Evolutionary conservation across 1,284 basidiomycete genomes (phyloP).

Genomic region (Hemileia vastatrix): DNA sequence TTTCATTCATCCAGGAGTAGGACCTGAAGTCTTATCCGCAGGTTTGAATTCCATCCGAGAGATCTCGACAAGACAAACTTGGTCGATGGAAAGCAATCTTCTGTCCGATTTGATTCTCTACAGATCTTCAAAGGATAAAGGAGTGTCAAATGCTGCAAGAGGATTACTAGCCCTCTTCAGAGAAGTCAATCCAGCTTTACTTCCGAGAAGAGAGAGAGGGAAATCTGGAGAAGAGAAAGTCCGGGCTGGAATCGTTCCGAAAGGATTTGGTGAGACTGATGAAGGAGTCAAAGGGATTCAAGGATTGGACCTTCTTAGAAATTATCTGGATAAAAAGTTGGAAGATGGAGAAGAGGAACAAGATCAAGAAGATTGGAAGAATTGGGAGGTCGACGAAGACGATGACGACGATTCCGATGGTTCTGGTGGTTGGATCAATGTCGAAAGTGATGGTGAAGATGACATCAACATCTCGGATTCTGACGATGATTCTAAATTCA

Average conservation of each 20-base stretch:
- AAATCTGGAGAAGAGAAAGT: slow-evolving; percentile 35
- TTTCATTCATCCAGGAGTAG: slow-evolving; percentile 94
- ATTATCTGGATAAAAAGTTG: slow-evolving; percentile 39
- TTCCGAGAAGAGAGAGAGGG: slow-evolving; percentile 79
- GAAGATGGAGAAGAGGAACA: slow-evolving; percentile 52
- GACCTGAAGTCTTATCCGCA: slow-evolving; percentile 87
- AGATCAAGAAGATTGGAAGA: slow-evolving; percentile 72
- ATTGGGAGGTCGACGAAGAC: slow-evolving; percentile 77
- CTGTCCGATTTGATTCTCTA: slow-evolving; percentile 88
- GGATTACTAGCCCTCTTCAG: slow-evolving; percentile 84
- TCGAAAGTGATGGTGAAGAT: slow-evolving; percentile 65
- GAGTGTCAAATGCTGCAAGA: slow-evolving; percentile 74
- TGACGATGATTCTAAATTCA: slow-evolving; percentile 75
- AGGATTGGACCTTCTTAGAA: slow-evolving; percentile 50
- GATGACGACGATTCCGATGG: slow-evolving; percentile 59
- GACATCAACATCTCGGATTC: slow-evolving; percentile 71
- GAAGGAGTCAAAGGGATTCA: slow-evolving; percentile 71
- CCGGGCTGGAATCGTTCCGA: slow-evolving; percentile 51
- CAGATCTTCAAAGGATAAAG: slow-evolving; percentile 86
- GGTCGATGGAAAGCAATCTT: slow-evolving; percentile 84
- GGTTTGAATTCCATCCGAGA: slow-evolving; percentile 91
- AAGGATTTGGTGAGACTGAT: slow-evolving; percentile 59
- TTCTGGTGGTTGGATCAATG: slow-evolving; percentile 73
- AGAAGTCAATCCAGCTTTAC: slow-evolving; percentile 86
- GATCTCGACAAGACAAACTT: slow-evolving; percentile 83